These are phyloP conservation scores for Sporothrix brunneoviolacea DNA, from an alignment of 2,329 filamentous ascomycete genomes.

Conservation along the genomic window DNA sequence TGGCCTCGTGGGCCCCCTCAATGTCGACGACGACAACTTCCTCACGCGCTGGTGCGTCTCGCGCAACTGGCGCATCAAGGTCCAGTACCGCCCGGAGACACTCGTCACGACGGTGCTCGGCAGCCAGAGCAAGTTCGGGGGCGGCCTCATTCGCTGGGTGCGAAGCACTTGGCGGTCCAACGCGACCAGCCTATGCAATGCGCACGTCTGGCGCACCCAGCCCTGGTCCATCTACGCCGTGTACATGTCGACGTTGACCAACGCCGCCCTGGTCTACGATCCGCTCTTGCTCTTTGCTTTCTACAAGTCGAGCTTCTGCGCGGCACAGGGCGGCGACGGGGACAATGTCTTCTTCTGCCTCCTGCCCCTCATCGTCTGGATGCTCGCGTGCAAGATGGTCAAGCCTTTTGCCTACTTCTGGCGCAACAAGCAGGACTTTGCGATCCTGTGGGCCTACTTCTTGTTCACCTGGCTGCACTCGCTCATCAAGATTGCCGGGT, in stretches of 20 bases:
- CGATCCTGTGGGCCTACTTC: conserved; percentile 43
- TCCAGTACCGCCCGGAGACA: conserved; percentile 45
- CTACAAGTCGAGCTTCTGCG: conserved; percentile 7
- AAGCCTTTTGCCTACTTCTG: conserved; percentile 49
- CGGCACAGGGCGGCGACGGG: background rate
- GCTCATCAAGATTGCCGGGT: conserved; percentile 49
- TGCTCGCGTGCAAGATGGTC: conserved; percentile 48
- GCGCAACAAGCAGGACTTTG: conserved; percentile 44
- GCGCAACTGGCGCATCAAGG: conserved; percentile 44
- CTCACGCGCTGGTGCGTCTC: conserved; percentile 47
- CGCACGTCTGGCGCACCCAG: conserved; percentile 34
- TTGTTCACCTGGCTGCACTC: conserved; percentile 52
- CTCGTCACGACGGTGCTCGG: conserved; percentile 49
- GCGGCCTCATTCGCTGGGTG: conserved; percentile 50
- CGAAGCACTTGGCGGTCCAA: conserved; percentile 55
- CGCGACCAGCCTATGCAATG: conserved; percentile 36
- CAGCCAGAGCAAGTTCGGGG: conserved; percentile 36
- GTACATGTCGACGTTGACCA: conserved; percentile 46
- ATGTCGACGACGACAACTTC: conserved; percentile 57
- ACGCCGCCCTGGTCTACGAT: conserved; percentile 51
- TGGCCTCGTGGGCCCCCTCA: conserved; percentile 36
- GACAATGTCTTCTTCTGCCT: background rate
- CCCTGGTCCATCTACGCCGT: conserved; percentile 51
- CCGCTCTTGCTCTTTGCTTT: conserved; percentile 31
- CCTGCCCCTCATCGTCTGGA: conserved; percentile 32